Conservation (phyloP, 2,329 filamentous ascomycete genomes). For the Ramularia endophylla region DNA sequence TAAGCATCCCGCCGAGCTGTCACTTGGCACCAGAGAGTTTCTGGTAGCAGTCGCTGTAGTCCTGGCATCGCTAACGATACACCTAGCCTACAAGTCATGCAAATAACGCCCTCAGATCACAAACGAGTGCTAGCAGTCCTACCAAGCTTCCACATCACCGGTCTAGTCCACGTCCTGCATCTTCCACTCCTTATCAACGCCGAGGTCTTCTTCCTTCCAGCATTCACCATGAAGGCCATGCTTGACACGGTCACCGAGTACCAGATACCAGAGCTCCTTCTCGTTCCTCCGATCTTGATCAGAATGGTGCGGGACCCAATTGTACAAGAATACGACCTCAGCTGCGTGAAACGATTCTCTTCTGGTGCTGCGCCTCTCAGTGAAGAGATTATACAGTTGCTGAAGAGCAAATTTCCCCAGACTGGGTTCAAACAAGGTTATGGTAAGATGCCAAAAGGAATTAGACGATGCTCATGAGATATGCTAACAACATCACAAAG, state of each 20-base stretch:
- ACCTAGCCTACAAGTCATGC: constrained; percentile 47
- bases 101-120: constrained; percentile 46
- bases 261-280: constrained; percentile 50
- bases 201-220: constrained; percentile 59
- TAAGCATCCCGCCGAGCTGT: no score
- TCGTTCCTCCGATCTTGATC: constrained; percentile 58
- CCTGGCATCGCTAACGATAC: no score
- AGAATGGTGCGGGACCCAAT: constrained; percentile 53
- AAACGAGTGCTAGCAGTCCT: constrained; percentile 52
- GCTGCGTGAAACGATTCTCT: constrained; percentile 50
- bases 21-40: no score
- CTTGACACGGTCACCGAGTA: constrained; percentile 48
- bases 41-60: no score
- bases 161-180: constrained; percentile 57
- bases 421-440: constrained; percentile 35
- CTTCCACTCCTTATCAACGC: constrained; percentile 58
- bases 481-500: constrained; percentile 38
- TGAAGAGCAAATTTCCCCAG: constrained; percentile 52
- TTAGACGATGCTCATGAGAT: no score
- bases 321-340: constrained; percentile 52
- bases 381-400: constrained; percentile 51
- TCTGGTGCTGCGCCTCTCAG: constrained; percentile 56
- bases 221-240: constrained; percentile 58
- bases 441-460: not conserved
- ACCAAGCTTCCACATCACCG: constrained; percentile 59